phyloP scores from a whole-genome alignment of 176 grass and related monocot genomes.

The Hyparrhenia diplandra region DNA sequence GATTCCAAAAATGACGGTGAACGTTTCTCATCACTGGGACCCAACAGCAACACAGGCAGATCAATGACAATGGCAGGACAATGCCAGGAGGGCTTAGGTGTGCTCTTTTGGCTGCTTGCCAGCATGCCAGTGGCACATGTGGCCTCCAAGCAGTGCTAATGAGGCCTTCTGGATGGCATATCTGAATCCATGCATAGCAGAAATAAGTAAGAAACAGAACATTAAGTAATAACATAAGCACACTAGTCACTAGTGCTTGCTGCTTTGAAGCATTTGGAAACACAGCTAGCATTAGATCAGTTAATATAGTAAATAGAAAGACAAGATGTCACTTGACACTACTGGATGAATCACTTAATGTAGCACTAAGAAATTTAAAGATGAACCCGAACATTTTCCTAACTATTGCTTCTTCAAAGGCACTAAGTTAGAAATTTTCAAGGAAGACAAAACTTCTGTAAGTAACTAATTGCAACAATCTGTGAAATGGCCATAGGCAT shows the following conservation, averaged over 20 bases:
- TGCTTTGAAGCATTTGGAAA: not conserved
- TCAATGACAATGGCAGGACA: not conserved
- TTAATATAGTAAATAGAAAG: not conserved
- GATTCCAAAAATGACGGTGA: not conserved
- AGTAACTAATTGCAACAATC: not conserved
- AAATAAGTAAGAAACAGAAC: conserved; percentile 11
- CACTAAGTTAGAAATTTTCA: not conserved
- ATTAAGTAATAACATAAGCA: conserved; percentile 8
- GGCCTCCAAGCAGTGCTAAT: conserved; percentile 44
- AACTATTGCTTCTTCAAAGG: not conserved
- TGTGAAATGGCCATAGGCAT: not conserved
- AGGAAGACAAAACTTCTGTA: not conserved
- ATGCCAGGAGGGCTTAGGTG: not conserved
- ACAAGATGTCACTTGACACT: not conserved
- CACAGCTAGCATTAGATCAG: not conserved
- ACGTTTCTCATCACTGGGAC: conserved; percentile 15
- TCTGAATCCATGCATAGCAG: conserved; percentile 5
- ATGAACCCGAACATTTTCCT: not conserved
- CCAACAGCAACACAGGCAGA: conserved; percentile 2
- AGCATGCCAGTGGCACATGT: conserved; percentile 42
- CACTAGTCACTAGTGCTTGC: not conserved
- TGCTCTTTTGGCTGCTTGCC: conserved; percentile 16
- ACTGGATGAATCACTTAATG: not conserved
- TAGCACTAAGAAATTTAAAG: not conserved
- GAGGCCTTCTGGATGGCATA: conserved; percentile 20